Evolutionary conservation across 139 green algal species (phyloP), one percentile per base, ranked within the genome.

Genomic region (Pseudopediastrum boryanum): DNA sequence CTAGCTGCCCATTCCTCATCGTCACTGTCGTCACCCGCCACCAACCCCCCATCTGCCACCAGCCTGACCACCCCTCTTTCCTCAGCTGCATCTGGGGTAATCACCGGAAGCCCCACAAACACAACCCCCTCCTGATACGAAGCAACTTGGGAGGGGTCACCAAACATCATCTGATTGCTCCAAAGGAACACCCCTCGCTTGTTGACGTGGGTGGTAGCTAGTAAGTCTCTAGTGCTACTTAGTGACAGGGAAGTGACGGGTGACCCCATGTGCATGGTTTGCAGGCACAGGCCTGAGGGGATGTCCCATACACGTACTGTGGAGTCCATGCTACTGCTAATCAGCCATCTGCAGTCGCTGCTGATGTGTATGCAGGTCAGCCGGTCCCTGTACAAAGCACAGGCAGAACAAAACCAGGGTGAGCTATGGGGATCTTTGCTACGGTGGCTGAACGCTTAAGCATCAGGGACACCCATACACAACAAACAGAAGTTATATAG

Each of bases 171-270:
- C 78, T 92, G 86, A 85, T 98, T 98, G 62, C 84, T 81, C 97
- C 97, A 99, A 27, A 99, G 88, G 84, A 97, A 99, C 50, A 99
- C 90, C n/a, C 96, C 96, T 1, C 90, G 86, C 6, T 75, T 73
- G 75, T 93, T 91, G 59, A 89, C 87, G 79, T 99, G 95, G 0
- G 88, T 84, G 23, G 97, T 99, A 71, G 96, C 97, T 46, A 99
- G 90, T 79, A 99, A 76, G 81, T 98, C 95, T 71, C 92, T 87
- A 48, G 58, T 67, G 36, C 93, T 91, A 3, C 90, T 92, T n/a
- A 98, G 88, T 35, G 79, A 88, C 8, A 96, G 78, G 19, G 78
- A 85, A 13, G 88, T 96, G 8, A 98, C 87, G 33, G 92, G 86
- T 0, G 82, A 52, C 9, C 90, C 93, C 75, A 98, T 78, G 19